phyloP scores from a whole-genome alignment of 495 filamentous ascomycete species.

The Podospora comata region DNA sequence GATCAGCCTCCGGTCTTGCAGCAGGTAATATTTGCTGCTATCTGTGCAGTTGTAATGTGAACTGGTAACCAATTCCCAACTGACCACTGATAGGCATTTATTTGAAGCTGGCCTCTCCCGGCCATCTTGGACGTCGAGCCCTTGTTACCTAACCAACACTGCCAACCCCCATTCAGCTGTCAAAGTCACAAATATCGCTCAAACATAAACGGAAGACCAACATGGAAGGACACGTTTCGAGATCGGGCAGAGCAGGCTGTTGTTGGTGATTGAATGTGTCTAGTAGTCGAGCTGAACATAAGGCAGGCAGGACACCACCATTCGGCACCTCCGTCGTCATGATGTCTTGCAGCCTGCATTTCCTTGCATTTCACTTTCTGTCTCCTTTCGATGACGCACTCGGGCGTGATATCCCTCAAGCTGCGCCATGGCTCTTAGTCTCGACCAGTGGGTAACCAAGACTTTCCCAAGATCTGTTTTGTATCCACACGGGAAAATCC shows the following conservation, averaged over 20 bases:
- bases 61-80: slow-evolving; percentile 6
- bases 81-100: slow-evolving; percentile 14
- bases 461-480: not conserved
- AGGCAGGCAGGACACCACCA: not conserved
- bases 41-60: slow-evolving; percentile 5
- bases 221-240: not conserved
- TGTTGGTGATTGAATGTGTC: too few relatives aligned
- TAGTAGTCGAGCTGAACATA: not conserved
- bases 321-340: not conserved
- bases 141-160: slow-evolving; percentile 6
- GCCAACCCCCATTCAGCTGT: not conserved
- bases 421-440: not conserved
- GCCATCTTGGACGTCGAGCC: not conserved
- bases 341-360: not conserved
- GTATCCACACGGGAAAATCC: not conserved
- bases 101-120: not conserved
- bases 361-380: not conserved
- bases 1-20: not conserved
- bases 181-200: slow-evolving; percentile 1
- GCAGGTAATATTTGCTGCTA: slow-evolving; percentile 1
- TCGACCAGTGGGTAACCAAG: not conserved
- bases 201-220: not conserved
- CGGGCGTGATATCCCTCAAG: not conserved
- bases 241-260: not conserved
- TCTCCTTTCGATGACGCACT: not conserved